A percentile compares a stretch with the other conserved stretches of the same genome.
Evolutionary conservation across 306 rosid species (phyloP).

Genomic region (Acmispon strigosus): DNA sequence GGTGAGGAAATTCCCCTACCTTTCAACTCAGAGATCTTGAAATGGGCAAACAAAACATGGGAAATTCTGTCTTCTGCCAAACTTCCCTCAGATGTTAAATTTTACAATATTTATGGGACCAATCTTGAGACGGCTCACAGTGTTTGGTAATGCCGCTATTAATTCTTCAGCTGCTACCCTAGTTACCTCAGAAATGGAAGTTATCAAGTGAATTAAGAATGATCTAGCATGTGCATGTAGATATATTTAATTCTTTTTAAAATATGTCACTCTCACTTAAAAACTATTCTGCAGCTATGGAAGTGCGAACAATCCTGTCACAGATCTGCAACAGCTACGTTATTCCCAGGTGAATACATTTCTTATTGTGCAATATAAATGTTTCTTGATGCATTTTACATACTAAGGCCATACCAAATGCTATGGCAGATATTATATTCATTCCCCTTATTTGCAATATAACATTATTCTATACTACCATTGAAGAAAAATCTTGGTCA

Average conservation of each 20-base stretch:
- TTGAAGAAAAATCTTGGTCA: no score
- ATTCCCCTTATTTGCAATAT: not conserved
- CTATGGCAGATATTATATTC: not conserved
- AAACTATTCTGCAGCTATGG: conserved; percentile 72
- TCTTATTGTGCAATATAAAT: not conserved
- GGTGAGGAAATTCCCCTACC: conserved; percentile 61
- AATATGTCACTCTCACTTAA: conserved; percentile 5
- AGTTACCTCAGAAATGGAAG: not conserved
- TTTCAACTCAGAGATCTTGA: conserved; percentile 67
- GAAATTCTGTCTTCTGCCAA: conserved; percentile 62
- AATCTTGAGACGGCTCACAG: conserved; percentile 73
- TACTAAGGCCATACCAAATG: not conserved
- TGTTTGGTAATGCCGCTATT: conserved; percentile 57
- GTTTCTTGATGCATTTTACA: not conserved
- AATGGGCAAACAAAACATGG: conserved; percentile 84
- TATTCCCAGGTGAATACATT: conserved; percentile 46
- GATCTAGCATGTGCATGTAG: not conserved
- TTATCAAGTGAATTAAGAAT: conserved; percentile 6
- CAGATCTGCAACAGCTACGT: conserved; percentile 59
- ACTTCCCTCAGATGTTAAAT: conserved; percentile 80
- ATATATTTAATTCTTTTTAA: conserved; percentile 12
- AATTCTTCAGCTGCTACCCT: not conserved
- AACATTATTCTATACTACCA: not conserved
- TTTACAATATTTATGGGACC: conserved; percentile 82
- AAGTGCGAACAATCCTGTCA: conserved; percentile 55